Base-by-base conservation (phyloP, 495 filamentous ascomycete genomes). In the Lentithecium fluviatile region DNA sequence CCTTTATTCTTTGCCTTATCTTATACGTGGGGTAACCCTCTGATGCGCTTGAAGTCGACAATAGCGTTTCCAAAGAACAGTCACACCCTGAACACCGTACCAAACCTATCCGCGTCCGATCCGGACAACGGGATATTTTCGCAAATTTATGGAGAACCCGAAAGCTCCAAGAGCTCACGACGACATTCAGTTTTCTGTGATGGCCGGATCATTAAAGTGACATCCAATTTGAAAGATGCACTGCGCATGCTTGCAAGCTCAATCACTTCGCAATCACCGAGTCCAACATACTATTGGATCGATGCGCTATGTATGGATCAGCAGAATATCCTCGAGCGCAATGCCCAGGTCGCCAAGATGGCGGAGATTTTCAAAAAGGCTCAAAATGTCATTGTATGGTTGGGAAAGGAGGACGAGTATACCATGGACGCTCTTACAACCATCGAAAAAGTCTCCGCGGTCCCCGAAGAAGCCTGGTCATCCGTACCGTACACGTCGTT, bases 301-400 rank as follows among this genome's bases (percentile, higher is more conserved):
- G 65, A 68, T 46, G 56, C 65, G 0, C 23, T 68, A 11, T 68
- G 61, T 37, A 45, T 68, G 15, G 29, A 68, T 55, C 65, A 68
- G 29, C 37, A 58, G 19, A 52, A 68, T 50, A 45, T 68, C 21
- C 3, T 32, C 11, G 65, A 68, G 40, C 6, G 62, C 20, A 58
- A 62, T 29, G 19, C 36, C 8, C 61, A 68, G 26, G 62, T 68
- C 15, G 52, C 61, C 6, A 52, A 46, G 19, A 68, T 68, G 65
- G 52, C 58, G 6, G 57, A 68, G 2, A 65, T 64, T 29, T 68
- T 63, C 53, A 54, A 61, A 32, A n/a, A 51, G 24, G 49, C 62
- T 15, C n/a, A 57, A 23, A 29, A 36, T 10, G 57, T 68, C 4
- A 52, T 64, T 48, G 65, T 64, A 2, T 67, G 65, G 65, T 42